Evolutionary conservation across 1,139 yeast species (phyloP).

Genomic region (Yarrowia galli): DNA sequence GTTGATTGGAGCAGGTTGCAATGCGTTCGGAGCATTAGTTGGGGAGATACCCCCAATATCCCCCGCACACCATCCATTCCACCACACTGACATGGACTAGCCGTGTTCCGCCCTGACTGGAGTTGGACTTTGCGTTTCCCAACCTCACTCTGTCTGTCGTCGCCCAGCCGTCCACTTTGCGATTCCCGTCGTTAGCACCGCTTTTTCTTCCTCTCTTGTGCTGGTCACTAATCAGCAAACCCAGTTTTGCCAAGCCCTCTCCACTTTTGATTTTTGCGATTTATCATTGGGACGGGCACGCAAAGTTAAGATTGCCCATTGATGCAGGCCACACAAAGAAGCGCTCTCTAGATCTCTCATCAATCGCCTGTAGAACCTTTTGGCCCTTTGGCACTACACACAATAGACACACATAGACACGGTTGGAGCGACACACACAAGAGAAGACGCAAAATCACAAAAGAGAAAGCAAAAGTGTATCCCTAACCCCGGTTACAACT

Average conservation of each 20-base stretch:
- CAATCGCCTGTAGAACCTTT: background rate
- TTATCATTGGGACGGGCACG: background rate
- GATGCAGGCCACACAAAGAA: conserved; percentile 22
- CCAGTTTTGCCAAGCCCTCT: background rate
- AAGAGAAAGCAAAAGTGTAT: background rate
- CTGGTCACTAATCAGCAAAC: conserved; percentile 6
- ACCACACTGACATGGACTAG: too few species aligned
- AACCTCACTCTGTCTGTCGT: background rate
- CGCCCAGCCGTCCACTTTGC: background rate
- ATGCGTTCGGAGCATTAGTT: too few species aligned
- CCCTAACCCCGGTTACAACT: conserved; percentile 14
- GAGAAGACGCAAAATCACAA: background rate
- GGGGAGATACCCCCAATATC: too few species aligned
- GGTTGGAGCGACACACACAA: too few species aligned
- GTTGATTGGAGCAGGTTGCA: background rate
- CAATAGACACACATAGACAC: too few species aligned
- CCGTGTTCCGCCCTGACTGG: background rate
- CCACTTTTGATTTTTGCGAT: conserved; percentile 24
- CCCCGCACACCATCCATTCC: too few species aligned
- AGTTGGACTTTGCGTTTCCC: background rate
- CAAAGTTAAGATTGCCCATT: conserved; percentile 23
- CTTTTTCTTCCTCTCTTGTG: background rate
- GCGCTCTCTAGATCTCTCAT: background rate
- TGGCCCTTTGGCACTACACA: too few species aligned
- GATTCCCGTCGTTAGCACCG: background rate